Conservation (phyloP, 1,139 yeast genomes). For the Torulaspora pretoriensis region DNA sequence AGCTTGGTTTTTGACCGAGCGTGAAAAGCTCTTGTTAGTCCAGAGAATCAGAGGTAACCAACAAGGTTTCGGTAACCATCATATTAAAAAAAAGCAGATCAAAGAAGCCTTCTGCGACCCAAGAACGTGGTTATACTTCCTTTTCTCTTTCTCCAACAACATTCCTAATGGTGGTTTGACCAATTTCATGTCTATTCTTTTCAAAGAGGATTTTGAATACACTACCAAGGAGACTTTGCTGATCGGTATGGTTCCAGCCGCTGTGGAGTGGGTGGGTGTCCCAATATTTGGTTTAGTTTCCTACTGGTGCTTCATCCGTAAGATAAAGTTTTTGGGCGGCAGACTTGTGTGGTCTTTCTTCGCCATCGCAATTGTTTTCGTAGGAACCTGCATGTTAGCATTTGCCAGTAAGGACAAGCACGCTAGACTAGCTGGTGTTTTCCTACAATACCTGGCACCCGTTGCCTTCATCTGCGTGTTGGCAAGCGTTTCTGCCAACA, state of each 20-base stretch:
- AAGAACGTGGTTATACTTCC: slow-evolving; percentile 49
- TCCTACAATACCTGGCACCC: slow-evolving; percentile 36
- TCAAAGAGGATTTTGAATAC: slow-evolving; percentile 40
- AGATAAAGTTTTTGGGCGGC: slow-evolving; percentile 29
- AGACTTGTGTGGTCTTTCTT: slow-evolving; percentile 45
- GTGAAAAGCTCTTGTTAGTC: slow-evolving; percentile 51
- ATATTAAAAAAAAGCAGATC: slow-evolving; percentile 52
- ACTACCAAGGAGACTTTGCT: slow-evolving; percentile 40
- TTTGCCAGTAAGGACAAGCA: slow-evolving; percentile 39
- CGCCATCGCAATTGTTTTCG: slow-evolving; percentile 39
- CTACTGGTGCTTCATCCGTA: slow-evolving; percentile 39
- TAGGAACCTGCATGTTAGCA: slow-evolving; percentile 47
- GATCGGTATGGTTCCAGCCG: slow-evolving; percentile 42
- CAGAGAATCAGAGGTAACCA: slow-evolving; percentile 48
- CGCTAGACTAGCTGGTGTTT: slow-evolving; percentile 44
- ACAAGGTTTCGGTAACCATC: slow-evolving; percentile 53
- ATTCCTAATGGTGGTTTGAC: slow-evolving; percentile 36
- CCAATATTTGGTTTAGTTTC: slow-evolving; percentile 33
- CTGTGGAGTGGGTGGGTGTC: slow-evolving; percentile 37
- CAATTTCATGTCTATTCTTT: slow-evolving; percentile 36
- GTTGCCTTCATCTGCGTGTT: slow-evolving; percentile 39
- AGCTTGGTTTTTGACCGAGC: slow-evolving; percentile 46
- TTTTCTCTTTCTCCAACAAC: slow-evolving; percentile 38
- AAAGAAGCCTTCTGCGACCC: slow-evolving; percentile 43
- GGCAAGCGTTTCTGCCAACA: slow-evolving; percentile 35